Evolutionary conservation across 768 basidiomycete species (phyloP).

Genomic region (Bullera alba): DNA sequence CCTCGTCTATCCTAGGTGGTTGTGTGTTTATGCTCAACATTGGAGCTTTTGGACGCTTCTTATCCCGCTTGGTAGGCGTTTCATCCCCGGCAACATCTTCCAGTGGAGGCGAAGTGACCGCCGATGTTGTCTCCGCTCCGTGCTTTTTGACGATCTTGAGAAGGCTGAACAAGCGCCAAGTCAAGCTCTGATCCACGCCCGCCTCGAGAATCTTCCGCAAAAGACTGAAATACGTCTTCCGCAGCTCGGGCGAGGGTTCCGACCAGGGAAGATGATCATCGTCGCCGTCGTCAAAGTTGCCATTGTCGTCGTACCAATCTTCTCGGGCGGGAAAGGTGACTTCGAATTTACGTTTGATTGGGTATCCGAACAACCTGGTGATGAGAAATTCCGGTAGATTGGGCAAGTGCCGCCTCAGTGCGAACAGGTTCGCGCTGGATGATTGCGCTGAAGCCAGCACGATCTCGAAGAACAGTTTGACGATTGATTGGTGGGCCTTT

Average conservation of each 20-base stretch:
- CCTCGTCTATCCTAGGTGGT: slow-evolving; percentile 5
- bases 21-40: background rate
- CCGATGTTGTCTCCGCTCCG: background rate
- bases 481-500: background rate
- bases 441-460: slow-evolving; percentile 14
- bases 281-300: slow-evolving; percentile 1
- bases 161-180: slow-evolving; percentile 33
- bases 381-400: slow-evolving; percentile 19
- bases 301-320: slow-evolving; percentile 16
- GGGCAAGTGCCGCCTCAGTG: slow-evolving; percentile 15
- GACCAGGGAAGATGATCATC: slow-evolving; percentile 12
- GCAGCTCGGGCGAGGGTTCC: slow-evolving; percentile 11
- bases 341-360: slow-evolving; percentile 19
- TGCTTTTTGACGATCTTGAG: slow-evolving; percentile 6
- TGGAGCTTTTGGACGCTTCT: background rate
- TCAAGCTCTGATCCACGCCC: slow-evolving; percentile 27
- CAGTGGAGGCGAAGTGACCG: background rate
- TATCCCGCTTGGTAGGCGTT: background rate
- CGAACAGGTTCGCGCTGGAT: slow-evolving; percentile 23
- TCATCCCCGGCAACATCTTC: background rate
- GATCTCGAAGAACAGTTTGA: slow-evolving; percentile 15
- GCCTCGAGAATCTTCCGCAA: slow-evolving; percentile 32
- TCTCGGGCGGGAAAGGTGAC: slow-evolving; percentile 26
- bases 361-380: slow-evolving; percentile 16
- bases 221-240: slow-evolving; percentile 24